These are phyloP conservation scores for Leccinum longicurvipes DNA, from an alignment of 768 basidiomycete species.

Conservation along the genomic window DNA sequence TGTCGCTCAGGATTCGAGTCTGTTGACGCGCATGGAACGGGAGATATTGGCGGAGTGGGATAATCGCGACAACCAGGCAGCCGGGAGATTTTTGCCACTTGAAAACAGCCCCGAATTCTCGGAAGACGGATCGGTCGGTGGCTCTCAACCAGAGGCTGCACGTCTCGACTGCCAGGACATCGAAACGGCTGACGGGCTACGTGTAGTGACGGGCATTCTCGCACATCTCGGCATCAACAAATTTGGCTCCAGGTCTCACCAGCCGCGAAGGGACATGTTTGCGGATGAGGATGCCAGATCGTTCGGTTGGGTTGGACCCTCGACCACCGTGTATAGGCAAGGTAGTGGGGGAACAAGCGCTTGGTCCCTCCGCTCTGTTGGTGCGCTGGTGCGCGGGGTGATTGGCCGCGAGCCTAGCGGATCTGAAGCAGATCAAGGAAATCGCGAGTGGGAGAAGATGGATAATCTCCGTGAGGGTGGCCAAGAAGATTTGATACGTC, in stretches of 20 bases:
- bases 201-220: constrained; percentile 19
- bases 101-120: constrained; percentile 18
- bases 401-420: constrained; percentile 29
- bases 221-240: constrained; percentile 22
- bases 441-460: constrained; percentile 21
- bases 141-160: constrained; percentile 5
- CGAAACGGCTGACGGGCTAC: neutral
- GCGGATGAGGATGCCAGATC: constrained; percentile 70
- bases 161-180: constrained; percentile 1
- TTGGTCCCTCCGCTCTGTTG: constrained; percentile 51
- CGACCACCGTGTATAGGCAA: constrained; percentile 31
- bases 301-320: constrained; percentile 31
- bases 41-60: no score
- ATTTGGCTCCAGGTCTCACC: constrained; percentile 2
- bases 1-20: no score
- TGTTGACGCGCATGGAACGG: no score
- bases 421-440: constrained; percentile 15
- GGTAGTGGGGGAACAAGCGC: constrained; percentile 42
- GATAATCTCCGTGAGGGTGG: constrained; percentile 8
- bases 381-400: constrained; percentile 26
- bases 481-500: constrained; percentile 23
- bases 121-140: constrained; percentile 4
- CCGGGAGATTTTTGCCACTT: constrained; percentile 19
- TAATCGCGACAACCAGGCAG: constrained; percentile 1
- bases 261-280: constrained; percentile 63